phyloP scores from a whole-genome alignment of 2,329 filamentous ascomycete genomes.

The Bimuria novae-zelandiae region DNA sequence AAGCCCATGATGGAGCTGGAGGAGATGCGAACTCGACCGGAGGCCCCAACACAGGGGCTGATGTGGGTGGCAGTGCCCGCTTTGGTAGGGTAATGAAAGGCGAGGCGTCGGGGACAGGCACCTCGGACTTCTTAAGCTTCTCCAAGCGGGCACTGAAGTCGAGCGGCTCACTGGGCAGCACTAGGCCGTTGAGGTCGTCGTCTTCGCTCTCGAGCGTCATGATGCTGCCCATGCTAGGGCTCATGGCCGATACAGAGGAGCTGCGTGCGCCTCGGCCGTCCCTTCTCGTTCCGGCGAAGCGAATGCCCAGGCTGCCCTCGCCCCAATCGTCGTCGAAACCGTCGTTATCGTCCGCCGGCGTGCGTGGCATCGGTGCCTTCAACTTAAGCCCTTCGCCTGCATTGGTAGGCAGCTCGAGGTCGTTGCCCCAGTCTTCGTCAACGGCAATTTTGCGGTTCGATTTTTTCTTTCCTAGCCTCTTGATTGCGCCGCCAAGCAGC shows the following conservation, averaged over 20 bases:
- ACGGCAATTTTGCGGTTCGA: slow-evolving; percentile 50
- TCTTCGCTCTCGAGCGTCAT: slow-evolving; percentile 92
- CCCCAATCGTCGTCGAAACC: slow-evolving; percentile 91
- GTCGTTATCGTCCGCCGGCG: slow-evolving; percentile 64
- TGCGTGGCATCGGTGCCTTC: slow-evolving; percentile 52
- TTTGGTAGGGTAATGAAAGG: slow-evolving; percentile 26
- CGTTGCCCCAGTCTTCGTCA: slow-evolving; percentile 57
- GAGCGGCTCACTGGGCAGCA: slow-evolving; percentile 81
- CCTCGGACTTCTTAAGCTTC: slow-evolving; percentile 63
- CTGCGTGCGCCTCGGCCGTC: slow-evolving; percentile 80
- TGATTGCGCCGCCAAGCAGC: slow-evolving; percentile 89
- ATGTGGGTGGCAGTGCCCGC: slow-evolving; percentile 35
- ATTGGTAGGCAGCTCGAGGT: slow-evolving; percentile 51
- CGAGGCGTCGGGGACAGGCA: slow-evolving; percentile 25
- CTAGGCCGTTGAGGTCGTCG: slow-evolving; percentile 85
- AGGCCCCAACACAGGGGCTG: slow-evolving; percentile 29
- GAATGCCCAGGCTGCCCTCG: slow-evolving; percentile 88
- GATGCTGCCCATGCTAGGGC: slow-evolving; percentile 89
- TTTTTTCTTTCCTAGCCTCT: slow-evolving; percentile 71
- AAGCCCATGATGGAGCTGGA: slow-evolving; percentile 17
- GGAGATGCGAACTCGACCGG: slow-evolving; percentile 20
- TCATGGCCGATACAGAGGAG: slow-evolving; percentile 86
- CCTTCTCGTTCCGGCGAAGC: slow-evolving; percentile 83
- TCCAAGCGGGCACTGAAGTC: slow-evolving; percentile 81
- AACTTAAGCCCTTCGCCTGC: slow-evolving; percentile 46